phyloP scores from a whole-genome alignment of 352 stramenopile genomes.

The Phytophthora multivora region DNA sequence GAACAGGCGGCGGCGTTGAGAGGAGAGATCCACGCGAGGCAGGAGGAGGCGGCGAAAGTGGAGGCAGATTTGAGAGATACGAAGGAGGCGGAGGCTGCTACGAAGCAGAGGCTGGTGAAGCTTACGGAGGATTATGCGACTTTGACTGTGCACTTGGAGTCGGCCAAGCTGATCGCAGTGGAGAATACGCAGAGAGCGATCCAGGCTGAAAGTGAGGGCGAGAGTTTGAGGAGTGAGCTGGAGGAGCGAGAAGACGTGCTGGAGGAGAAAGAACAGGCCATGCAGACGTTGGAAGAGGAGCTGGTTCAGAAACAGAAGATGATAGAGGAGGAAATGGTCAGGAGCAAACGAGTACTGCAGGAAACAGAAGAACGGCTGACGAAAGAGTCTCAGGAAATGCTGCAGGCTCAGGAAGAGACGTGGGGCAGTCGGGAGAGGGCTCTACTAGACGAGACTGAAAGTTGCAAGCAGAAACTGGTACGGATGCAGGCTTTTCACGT shows the following conservation, averaged over 20 bases:
- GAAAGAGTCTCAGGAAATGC: conserved; percentile 31
- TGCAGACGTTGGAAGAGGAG: conserved; percentile 33
- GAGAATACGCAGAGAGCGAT: conserved; percentile 42
- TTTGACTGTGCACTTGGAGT: conserved; percentile 48
- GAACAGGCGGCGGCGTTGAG: conserved; percentile 50
- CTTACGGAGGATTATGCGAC: conserved; percentile 66
- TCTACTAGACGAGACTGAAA: conserved; percentile 20
- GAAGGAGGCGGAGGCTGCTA: conserved; percentile 33
- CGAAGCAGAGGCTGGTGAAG: conserved; percentile 63
- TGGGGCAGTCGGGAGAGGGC: conserved; percentile 31
- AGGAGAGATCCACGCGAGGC: conserved; percentile 59
- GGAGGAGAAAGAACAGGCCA: conserved; percentile 16
- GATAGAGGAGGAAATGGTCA: conserved; percentile 35
- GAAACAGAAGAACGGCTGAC: conserved; percentile 28
- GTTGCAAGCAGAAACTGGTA: conserved; percentile 23
- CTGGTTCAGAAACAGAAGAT: conserved; percentile 29
- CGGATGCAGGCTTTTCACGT: conserved; percentile 38
- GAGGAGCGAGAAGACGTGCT: conserved; percentile 26
- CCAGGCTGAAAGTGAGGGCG: conserved; percentile 51
- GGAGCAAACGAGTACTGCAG: conserved; percentile 27
- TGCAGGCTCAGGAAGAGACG: conserved; percentile 39
- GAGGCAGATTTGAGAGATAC: conserved; percentile 47
- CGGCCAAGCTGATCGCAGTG: conserved; percentile 34
- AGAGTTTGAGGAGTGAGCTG: conserved; percentile 28
- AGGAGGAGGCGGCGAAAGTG: conserved; percentile 47